phyloP scores from a whole-genome alignment of 1,284 basidiomycete species.

The Ceratobasidium sp. region DNA sequence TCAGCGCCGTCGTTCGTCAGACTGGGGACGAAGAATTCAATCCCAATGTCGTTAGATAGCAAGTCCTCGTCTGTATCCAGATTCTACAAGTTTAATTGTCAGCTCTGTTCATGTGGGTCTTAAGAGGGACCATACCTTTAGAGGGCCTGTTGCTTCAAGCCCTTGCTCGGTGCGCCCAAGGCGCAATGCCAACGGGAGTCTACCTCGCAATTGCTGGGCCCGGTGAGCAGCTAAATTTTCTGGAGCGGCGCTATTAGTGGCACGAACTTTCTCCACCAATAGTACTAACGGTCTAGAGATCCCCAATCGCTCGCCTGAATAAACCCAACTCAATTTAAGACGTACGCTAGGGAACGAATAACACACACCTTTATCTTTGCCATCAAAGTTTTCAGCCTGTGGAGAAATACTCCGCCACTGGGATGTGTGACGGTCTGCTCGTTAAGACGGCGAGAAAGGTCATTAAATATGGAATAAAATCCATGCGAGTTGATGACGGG shows the following conservation, averaged over 20 bases:
- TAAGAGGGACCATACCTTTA: not conserved
- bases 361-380: constrained; percentile 69
- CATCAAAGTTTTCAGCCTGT: constrained; percentile 72
- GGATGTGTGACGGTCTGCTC: constrained; percentile 65
- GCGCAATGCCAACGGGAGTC: not conserved
- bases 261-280: not conserved
- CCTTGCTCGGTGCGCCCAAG: not conserved
- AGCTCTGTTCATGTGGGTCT: not conserved
- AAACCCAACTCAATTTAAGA: not conserved
- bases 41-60: not conserved
- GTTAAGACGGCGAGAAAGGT: constrained; percentile 61
- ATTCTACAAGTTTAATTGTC: not conserved
- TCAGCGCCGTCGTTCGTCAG: not conserved
- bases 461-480: constrained; percentile 63
- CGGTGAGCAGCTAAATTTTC: constrained; percentile 45
- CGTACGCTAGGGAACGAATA: not conserved
- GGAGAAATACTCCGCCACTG: constrained; percentile 67
- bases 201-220: not conserved
- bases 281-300: constrained; percentile 46
- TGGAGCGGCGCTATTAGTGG: not conserved
- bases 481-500: constrained; percentile 36
- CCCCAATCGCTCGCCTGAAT: constrained; percentile 37
- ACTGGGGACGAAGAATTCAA: constrained; percentile 6
- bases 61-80: constrained; percentile 24
- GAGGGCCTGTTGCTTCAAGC: not conserved